These are phyloP conservation scores for Podospora tetraspora DNA, from an alignment of 495 filamentous ascomycete genomes.

Conservation along the genomic window DNA sequence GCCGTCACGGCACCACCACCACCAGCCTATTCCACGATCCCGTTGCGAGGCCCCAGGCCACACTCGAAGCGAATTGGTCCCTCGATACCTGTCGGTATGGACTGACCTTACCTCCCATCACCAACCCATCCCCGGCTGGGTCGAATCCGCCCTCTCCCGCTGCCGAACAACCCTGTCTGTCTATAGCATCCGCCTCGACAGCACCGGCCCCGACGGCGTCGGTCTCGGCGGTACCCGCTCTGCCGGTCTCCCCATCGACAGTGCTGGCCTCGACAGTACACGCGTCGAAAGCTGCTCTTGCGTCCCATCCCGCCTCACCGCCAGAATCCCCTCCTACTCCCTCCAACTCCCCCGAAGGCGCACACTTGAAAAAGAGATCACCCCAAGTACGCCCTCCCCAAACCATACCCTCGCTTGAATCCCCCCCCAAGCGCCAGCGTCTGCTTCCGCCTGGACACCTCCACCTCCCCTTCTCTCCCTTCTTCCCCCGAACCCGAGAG, in stretches of 20 bases:
- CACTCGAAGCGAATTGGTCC: constrained; percentile 8
- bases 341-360: background rate
- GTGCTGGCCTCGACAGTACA: background rate
- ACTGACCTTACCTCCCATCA: constrained; percentile 12
- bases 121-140: constrained; percentile 9
- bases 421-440: constrained; percentile 24
- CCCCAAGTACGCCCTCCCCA: constrained; percentile 9
- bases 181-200: background rate
- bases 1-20: constrained; percentile 3
- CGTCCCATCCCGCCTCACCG: background rate
- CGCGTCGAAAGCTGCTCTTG: background rate
- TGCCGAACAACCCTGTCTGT: background rate
- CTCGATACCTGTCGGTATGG: constrained; percentile 24
- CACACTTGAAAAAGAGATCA: constrained; percentile 16
- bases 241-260: background rate
- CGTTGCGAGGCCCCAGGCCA: background rate
- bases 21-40: constrained; percentile 5
- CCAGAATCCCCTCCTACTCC: background rate
- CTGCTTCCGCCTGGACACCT: constrained; percentile 26
- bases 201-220: background rate
- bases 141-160: constrained; percentile 1
- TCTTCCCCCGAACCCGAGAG: constrained; percentile 11
- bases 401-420: constrained; percentile 12
- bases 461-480: constrained; percentile 24
- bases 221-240: background rate